These are phyloP conservation scores for Metschnikowia kunwiensis DNA, from an alignment of 805 yeast genomes.

Conservation along the genomic window DNA sequence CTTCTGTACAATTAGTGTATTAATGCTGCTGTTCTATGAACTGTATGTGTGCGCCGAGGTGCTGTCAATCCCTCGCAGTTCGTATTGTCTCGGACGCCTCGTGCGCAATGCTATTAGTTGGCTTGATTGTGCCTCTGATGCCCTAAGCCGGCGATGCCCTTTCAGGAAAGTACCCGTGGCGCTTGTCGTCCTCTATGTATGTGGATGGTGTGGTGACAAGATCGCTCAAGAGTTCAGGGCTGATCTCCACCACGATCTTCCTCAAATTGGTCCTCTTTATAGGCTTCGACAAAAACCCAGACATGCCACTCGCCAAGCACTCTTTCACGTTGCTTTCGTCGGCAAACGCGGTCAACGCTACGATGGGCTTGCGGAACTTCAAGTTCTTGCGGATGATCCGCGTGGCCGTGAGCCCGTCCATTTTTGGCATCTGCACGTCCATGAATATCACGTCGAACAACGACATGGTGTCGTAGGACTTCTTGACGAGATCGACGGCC, in stretches of 20 bases:
- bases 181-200: slow-evolving; percentile 10
- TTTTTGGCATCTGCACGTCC: slow-evolving; percentile 97
- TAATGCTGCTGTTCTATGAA: slow-evolving; percentile 1
- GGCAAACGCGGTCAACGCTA: slow-evolving; percentile 94
- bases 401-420: slow-evolving; percentile 88
- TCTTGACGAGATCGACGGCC: slow-evolving; percentile 67
- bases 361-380: slow-evolving; percentile 68
- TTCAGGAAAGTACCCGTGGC: slow-evolving; percentile 4
- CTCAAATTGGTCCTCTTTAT: slow-evolving; percentile 67
- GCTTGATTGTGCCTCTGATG: not conserved
- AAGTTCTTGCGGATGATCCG: slow-evolving; percentile 62
- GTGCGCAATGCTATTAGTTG: not conserved
- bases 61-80: too few relatives aligned
- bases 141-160: too few relatives aligned
- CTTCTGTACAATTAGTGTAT: not conserved
- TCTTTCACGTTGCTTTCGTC: slow-evolving; percentile 86
- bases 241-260: slow-evolving; percentile 50
- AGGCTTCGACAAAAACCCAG: slow-evolving; percentile 87
- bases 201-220: slow-evolving; percentile 32
- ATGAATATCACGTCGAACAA: slow-evolving; percentile 76
- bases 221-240: slow-evolving; percentile 34
- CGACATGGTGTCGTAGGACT: slow-evolving; percentile 38
- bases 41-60: too few relatives aligned
- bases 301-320: slow-evolving; percentile 88
- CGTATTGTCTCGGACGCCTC: not conserved